These are phyloP conservation scores for Claviceps quebecensis DNA, from an alignment of 2,329 filamentous ascomycete genomes.

Conservation along the genomic window DNA sequence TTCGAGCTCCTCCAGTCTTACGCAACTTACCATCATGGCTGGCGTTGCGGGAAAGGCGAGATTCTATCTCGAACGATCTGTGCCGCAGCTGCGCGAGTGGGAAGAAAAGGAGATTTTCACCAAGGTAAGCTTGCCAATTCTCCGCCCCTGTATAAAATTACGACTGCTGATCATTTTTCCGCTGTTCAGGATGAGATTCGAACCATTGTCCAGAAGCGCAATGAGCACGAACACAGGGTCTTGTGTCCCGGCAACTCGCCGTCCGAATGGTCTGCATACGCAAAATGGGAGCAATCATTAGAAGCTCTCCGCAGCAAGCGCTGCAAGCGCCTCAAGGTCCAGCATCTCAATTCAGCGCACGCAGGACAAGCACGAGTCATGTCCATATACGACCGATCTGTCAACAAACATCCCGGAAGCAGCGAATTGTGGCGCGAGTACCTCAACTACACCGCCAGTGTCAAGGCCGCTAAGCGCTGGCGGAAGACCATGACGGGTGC, in stretches of 20 bases:
- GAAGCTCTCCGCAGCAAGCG: constrained; percentile 72
- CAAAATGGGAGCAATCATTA: constrained; percentile 53
- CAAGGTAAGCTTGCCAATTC: constrained; percentile 35
- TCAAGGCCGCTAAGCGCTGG: constrained; percentile 52
- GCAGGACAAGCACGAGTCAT: constrained; percentile 73
- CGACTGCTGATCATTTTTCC: not conserved
- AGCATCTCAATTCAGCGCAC: constrained; percentile 48
- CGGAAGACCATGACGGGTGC: constrained; percentile 52
- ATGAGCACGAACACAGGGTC: constrained; percentile 83
- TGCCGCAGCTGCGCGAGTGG: constrained; percentile 84
- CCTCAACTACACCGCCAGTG: constrained; percentile 61
- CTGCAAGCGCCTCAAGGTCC: constrained; percentile 66
- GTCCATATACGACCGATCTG: constrained; percentile 76
- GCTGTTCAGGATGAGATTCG: constrained; percentile 65
- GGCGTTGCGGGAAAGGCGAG: constrained; percentile 85
- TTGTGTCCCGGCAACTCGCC: constrained; percentile 67
- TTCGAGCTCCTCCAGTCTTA: not conserved
- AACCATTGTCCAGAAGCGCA: constrained; percentile 77
- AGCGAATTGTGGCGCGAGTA: constrained; percentile 80
- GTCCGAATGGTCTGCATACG: constrained; percentile 72
- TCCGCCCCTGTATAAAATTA: not conserved
- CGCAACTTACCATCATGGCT: constrained; percentile 43
- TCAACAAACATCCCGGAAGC: constrained; percentile 71
- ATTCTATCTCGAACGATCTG: constrained; percentile 83
- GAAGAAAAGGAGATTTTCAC: constrained; percentile 85